Percentiles rank a stretch among this genome's conserved stretches.
Evolutionary conservation across 2,329 filamentous ascomycete species (phyloP).

Genomic region (Fusarium temperatum): DNA sequence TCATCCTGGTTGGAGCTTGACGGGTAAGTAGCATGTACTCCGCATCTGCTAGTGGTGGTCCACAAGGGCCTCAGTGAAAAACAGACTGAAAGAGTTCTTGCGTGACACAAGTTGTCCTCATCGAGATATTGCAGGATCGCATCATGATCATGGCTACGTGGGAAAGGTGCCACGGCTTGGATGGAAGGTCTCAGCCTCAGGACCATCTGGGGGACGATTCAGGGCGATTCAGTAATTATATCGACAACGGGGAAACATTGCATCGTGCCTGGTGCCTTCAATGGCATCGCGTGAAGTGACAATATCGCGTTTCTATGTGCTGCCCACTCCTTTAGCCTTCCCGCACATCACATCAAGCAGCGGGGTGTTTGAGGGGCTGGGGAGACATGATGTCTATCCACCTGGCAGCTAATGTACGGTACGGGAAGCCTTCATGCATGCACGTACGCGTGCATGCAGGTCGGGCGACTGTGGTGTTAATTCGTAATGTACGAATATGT

Average conservation of each 20-base stretch:
- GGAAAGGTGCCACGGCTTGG: slow-evolving; percentile 20
- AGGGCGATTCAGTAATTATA: neutral
- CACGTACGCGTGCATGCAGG: slow-evolving; percentile 38
- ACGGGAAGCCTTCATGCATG: slow-evolving; percentile 36
- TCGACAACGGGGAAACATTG: neutral
- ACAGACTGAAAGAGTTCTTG: slow-evolving; percentile 24
- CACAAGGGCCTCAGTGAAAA: slow-evolving; percentile 34
- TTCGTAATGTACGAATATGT: slow-evolving; percentile 39
- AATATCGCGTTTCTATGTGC: slow-evolving; percentile 21
- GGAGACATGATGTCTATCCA: slow-evolving; percentile 37
- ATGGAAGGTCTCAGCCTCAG: slow-evolving; percentile 11
- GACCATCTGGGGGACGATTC: neutral
- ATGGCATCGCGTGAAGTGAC: slow-evolving; percentile 31
- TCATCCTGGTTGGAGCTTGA: slow-evolving; percentile 28
- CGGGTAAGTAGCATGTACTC: slow-evolving; percentile 40
- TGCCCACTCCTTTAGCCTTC: slow-evolving; percentile 46
- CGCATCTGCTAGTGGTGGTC: slow-evolving; percentile 37
- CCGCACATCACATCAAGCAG: slow-evolving; percentile 43
- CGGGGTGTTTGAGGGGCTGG: slow-evolving; percentile 35
- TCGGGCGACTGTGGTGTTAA: slow-evolving; percentile 28
- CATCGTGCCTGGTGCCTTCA: neutral
- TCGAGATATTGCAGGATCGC: slow-evolving; percentile 42
- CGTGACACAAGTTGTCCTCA: slow-evolving; percentile 34
- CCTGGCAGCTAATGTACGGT: slow-evolving; percentile 42
- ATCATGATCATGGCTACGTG: slow-evolving; percentile 29